Evolutionary conservation across 257 asterid genomes (phyloP).

Genomic region (Primulina eburnea): DNA sequence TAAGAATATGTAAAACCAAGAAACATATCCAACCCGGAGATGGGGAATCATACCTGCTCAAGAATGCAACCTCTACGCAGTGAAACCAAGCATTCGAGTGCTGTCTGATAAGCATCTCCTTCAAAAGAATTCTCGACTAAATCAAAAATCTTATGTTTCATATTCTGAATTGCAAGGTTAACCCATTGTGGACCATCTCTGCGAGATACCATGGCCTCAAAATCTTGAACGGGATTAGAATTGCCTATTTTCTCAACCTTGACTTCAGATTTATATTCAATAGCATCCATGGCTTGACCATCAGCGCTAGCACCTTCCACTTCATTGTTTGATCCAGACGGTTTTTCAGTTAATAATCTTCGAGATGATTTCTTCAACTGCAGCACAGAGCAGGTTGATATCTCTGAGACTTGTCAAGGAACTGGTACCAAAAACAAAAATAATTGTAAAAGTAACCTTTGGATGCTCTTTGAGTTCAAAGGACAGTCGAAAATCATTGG

Average conservation of each 20-base stretch:
- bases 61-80: slow-evolving; percentile 82
- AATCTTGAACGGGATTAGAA: slow-evolving; percentile 73
- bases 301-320: slow-evolving; percentile 38
- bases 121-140: slow-evolving; percentile 63
- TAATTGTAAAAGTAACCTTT: slow-evolving; percentile 46
- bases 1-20: background rate
- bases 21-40: background rate
- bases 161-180: slow-evolving; percentile 59
- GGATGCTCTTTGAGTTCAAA: slow-evolving; percentile 92
- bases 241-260: slow-evolving; percentile 67
- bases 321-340: slow-evolving; percentile 67
- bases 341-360: slow-evolving; percentile 62
- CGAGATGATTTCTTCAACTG: slow-evolving; percentile 85
- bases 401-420: background rate
- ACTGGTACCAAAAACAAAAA: background rate
- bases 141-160: slow-evolving; percentile 60
- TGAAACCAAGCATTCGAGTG: slow-evolving; percentile 67
- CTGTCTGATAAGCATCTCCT: slow-evolving; percentile 57
- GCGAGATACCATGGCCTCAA: slow-evolving; percentile 81
- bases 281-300: slow-evolving; percentile 53
- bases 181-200: slow-evolving; percentile 88
- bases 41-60: slow-evolving; percentile 60
- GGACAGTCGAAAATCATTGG: slow-evolving; percentile 55
- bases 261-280: slow-evolving; percentile 45
- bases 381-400: slow-evolving; percentile 28